These are phyloP conservation scores for Pseudogymnoascus sp. DNA, from an alignment of 2,329 filamentous ascomycete species.

Conservation along the genomic window DNA sequence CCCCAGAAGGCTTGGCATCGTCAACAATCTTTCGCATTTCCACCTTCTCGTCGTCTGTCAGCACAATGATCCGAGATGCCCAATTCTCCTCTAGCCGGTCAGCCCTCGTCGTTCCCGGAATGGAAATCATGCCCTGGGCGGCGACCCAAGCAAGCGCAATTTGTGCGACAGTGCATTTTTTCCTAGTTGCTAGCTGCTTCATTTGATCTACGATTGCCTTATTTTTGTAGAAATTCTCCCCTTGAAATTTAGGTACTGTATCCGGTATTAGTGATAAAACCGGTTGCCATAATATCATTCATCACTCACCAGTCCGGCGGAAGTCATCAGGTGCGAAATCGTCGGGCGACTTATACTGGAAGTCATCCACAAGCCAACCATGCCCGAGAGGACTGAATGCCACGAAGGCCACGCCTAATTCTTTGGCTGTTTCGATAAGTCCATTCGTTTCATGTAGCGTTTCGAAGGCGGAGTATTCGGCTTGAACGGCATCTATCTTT, in stretches of 20 bases:
- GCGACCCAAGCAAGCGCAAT: slow-evolving; percentile 49
- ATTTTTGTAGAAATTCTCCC: slow-evolving; percentile 44
- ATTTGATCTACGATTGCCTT: slow-evolving; percentile 36
- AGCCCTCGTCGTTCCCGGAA: slow-evolving; percentile 37
- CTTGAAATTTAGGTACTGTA: slow-evolving; percentile 33
- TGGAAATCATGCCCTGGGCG: slow-evolving; percentile 39
- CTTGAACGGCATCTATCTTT: slow-evolving; percentile 38
- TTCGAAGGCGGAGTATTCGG: slow-evolving; percentile 37
- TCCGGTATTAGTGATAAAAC: not conserved
- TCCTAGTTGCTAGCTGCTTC: slow-evolving; percentile 34
- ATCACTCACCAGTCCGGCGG: slow-evolving; percentile 16
- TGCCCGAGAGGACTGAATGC: slow-evolving; percentile 40
- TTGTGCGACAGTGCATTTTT: slow-evolving; percentile 41
- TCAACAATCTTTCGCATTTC: not conserved
- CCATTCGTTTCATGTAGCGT: slow-evolving; percentile 33
- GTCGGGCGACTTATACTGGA: slow-evolving; percentile 26
- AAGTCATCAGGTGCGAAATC: slow-evolving; percentile 23
- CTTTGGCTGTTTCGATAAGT: slow-evolving; percentile 33
- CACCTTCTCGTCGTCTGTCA: not conserved
- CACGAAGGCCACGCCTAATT: slow-evolving; percentile 35
- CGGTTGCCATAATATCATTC: not conserved
- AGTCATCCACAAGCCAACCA: slow-evolving; percentile 36
- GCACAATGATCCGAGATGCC: not conserved
- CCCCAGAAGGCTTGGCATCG: not conserved
- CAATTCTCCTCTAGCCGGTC: slow-evolving; percentile 32